Evolutionary conservation across 2,329 filamentous ascomycete genomes (phyloP).

Genomic region (Fusarium domesticum): DNA sequence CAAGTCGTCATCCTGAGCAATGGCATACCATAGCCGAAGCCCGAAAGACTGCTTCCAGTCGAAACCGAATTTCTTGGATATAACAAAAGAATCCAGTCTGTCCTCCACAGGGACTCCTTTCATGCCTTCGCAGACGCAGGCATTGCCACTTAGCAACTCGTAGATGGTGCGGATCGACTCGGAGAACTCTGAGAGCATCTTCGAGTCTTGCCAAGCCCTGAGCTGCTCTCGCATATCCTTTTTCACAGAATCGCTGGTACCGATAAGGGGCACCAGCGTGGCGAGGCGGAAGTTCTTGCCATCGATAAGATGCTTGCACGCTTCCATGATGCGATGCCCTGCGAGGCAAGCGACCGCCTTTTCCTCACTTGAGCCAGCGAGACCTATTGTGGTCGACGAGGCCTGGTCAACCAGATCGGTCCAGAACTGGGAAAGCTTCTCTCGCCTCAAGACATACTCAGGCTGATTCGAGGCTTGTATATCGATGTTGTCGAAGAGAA

Average conservation of each 20-base stretch:
- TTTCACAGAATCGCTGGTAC: slow-evolving; percentile 65
- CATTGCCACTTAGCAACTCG: slow-evolving; percentile 83
- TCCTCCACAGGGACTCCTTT: slow-evolving; percentile 73
- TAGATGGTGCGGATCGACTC: slow-evolving; percentile 84
- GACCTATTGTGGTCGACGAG: slow-evolving; percentile 52
- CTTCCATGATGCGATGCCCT: slow-evolving; percentile 74
- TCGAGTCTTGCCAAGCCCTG: slow-evolving; percentile 76
- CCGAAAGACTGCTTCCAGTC: slow-evolving; percentile 95
- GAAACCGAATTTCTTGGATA: slow-evolving; percentile 78
- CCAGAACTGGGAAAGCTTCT: slow-evolving; percentile 66
- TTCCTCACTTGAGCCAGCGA: slow-evolving; percentile 68
- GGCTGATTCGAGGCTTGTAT: slow-evolving; percentile 41
- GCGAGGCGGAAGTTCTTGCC: slow-evolving; percentile 80
- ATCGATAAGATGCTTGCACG: slow-evolving; percentile 74
- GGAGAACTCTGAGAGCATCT: slow-evolving; percentile 82
- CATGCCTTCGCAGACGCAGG: slow-evolving; percentile 77
- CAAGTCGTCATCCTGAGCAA: slow-evolving; percentile 64
- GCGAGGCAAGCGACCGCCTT: slow-evolving; percentile 79
- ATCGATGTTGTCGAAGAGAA: slow-evolving; percentile 74
- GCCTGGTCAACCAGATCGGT: slow-evolving; percentile 61
- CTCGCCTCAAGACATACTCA: slow-evolving; percentile 48
- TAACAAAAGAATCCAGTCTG: slow-evolving; percentile 72
- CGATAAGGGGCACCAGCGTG: slow-evolving; percentile 79
- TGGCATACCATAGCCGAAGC: slow-evolving; percentile 85
- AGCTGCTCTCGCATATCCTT: slow-evolving; percentile 78